Conservation (phyloP, 163 green algal genomes). For the Smithsoniella earleae region DNA sequence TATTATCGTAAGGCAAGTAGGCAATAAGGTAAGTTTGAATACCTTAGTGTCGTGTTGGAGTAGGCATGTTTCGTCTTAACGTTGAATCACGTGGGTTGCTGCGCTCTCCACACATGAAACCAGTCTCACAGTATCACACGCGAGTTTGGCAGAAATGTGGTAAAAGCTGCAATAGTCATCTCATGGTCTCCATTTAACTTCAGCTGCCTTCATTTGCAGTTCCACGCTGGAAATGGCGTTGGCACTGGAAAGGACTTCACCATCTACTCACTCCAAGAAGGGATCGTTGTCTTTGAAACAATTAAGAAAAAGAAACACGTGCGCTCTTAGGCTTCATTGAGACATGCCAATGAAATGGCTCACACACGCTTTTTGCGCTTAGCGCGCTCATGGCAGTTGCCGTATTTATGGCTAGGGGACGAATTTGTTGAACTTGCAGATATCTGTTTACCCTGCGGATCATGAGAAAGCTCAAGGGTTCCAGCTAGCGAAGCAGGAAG, state of each 20-base stretch:
- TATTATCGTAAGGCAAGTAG: conserved; percentile 93
- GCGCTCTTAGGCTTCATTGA: neutral
- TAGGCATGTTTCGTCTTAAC: neutral
- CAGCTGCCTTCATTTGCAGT: conserved; percentile 44
- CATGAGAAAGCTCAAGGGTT: conserved; percentile 28
- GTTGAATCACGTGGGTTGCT: neutral
- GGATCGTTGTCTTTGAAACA: conserved; percentile 89
- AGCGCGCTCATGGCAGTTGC: neutral
- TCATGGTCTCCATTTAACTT: neutral
- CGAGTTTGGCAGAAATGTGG: neutral
- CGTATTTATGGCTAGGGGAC: too few relatives aligned
- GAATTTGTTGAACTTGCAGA: neutral
- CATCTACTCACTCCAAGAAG: conserved; percentile 80
- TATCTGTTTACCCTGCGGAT: conserved; percentile 18
- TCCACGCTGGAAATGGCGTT: conserved; percentile 85
- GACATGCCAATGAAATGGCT: neutral
- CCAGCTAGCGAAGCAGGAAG: neutral
- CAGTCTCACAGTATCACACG: neutral
- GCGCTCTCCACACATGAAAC: neutral
- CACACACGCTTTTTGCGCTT: neutral
- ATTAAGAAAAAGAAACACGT: conserved; percentile 53
- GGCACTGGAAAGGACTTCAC: conserved; percentile 90
- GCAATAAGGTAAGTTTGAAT: conserved; percentile 58
- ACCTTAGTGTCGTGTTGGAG: neutral
- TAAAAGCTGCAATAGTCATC: neutral